Percentiles rank a stretch among this genome's conserved stretches.
Evolutionary conservation across 1,284 basidiomycete species (phyloP).

Genomic region (Vanrija sp.): DNA sequence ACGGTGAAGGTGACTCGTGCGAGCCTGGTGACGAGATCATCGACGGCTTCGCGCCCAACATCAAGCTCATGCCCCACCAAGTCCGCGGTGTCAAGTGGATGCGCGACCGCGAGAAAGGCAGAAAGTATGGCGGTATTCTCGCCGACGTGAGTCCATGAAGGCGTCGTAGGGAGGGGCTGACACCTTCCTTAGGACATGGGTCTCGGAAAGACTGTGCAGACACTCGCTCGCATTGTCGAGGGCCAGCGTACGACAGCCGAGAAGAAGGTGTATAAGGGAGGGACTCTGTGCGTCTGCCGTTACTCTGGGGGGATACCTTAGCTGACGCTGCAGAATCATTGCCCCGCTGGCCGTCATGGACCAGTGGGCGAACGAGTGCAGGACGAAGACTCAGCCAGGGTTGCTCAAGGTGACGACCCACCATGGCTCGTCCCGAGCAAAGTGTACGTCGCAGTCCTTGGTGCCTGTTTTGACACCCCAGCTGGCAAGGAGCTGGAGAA

Average conservation of each 20-base stretch:
- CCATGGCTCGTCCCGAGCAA: conserved; percentile 69
- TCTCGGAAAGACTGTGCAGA: conserved; percentile 91
- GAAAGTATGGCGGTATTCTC: conserved; percentile 78
- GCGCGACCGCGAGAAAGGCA: conserved; percentile 72
- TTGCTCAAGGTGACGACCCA: conserved; percentile 70
- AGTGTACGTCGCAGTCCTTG: conserved; percentile 52
- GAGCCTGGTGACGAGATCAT: conserved; percentile 62
- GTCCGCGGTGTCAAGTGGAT: conserved; percentile 79
- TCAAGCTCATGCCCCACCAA: conserved; percentile 79
- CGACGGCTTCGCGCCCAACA: conserved; percentile 64
- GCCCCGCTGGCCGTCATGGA: conserved; percentile 78
- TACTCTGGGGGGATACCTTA: background rate
- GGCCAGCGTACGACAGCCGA: conserved; percentile 66
- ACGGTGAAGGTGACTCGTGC: conserved; percentile 40
- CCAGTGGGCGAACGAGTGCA: conserved; percentile 86
- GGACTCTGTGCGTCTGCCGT: conserved; percentile 62
- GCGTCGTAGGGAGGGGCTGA: conserved; percentile 3
- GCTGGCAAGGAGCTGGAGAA: conserved; percentile 60
- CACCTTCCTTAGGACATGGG: conserved; percentile 48
- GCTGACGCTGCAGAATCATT: conserved; percentile 58
- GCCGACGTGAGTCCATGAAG: conserved; percentile 66
- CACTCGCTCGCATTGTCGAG: conserved; percentile 74
- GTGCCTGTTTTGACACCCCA: conserved; percentile 34
- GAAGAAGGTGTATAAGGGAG: conserved; percentile 58
- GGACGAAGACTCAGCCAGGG: conserved; percentile 64